Evolutionary conservation across 1,284 basidiomycete genomes (phyloP), one percentile per base, ranked within the genome.

Genomic region (Acaromyces ingoldii): DNA sequence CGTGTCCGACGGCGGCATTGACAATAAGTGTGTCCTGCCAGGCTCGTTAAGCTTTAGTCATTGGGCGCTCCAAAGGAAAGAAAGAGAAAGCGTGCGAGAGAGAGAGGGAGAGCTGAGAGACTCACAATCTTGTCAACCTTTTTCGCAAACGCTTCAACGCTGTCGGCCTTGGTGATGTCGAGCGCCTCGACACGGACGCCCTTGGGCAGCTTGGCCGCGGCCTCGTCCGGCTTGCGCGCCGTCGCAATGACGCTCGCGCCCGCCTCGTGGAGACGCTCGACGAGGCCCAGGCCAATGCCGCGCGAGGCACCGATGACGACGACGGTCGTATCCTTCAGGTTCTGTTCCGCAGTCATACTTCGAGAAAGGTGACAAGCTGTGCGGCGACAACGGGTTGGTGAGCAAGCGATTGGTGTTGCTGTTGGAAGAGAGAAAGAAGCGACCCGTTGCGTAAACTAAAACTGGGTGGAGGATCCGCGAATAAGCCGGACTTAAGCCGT

Each of bases 251-350:
- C 44, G 2, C 21, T 37, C 36, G 11, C 24, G 15, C 25, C 51
- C 13, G 13, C 19, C 11, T 51, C 6, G n/a, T 24, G n/a, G 13
- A 52, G 49, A 15, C 30, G 24, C n/a, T 11, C 7, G 24, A 40
- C 19, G 34, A 55, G 29, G 6, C 29, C 53, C 13, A 22, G 19
- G 28, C 53, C 53, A 39, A 55, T 55, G 19, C 53, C 53, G 2
- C 53, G 46, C 5, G 45, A 47, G 19, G 45, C 45, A 7, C 45
- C 45, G 3, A 43, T 19, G 41, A 43, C 15, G 26, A 43, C 21
- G 11, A 17, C 33, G 5, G 33, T 36, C 30, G 7, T 31, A 7
- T 31, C 30, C 7, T 31, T 31, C 15, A 15, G n/a, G n/a, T n/a
- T n/a, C n/a, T n/a, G n/a, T n/a, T n/a, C n/a, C n/a, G n/a, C n/a